These are phyloP conservation scores for Vitis rupestris DNA, from an alignment of 164 flowering plant genomes.

Conservation along the genomic window DNA sequence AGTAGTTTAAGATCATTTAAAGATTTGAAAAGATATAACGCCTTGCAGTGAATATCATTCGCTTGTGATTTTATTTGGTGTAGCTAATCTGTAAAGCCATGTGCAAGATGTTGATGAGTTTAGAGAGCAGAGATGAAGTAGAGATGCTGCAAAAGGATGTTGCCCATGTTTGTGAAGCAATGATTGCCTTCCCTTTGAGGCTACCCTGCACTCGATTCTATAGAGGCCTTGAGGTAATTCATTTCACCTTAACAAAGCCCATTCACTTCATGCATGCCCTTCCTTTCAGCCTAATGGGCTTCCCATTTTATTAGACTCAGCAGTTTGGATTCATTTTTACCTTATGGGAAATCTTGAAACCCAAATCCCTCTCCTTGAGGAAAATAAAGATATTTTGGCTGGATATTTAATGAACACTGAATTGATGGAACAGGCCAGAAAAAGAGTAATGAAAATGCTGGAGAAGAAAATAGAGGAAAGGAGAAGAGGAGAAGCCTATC, in stretches of 20 bases:
- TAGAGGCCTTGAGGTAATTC: conserved; percentile 49
- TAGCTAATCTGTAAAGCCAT: conserved; percentile 52
- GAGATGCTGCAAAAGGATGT: conserved; percentile 37
- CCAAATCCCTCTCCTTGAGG: too few relatives aligned
- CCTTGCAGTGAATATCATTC: neutral
- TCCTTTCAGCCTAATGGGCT: too few relatives aligned
- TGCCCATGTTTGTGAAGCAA: conserved; percentile 39
- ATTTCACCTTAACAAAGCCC: too few relatives aligned
- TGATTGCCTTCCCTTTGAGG: conserved; percentile 57
- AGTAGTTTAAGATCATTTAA: neutral
- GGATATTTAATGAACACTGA: neutral
- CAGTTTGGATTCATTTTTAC: too few relatives aligned
- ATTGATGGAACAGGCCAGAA: conserved; percentile 40
- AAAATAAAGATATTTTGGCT: neutral
- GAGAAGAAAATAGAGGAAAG: conserved; percentile 31
- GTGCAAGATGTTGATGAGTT: conserved; percentile 51
- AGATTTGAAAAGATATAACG: neutral
- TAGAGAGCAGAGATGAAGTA: conserved; percentile 31
- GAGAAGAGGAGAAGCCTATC: conserved; percentile 20
- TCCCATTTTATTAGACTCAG: too few relatives aligned
- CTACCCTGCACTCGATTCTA: conserved; percentile 49
- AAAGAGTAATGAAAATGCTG: conserved; percentile 36
- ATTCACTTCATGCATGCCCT: too few relatives aligned
- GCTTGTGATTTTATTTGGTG: neutral
- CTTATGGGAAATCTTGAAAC: neutral